Percentiles rank a stretch among this genome's conserved stretches.
phyloP scores from a whole-genome alignment of 2,329 filamentous ascomycete species.

The Juglanconis juglandina region DNA sequence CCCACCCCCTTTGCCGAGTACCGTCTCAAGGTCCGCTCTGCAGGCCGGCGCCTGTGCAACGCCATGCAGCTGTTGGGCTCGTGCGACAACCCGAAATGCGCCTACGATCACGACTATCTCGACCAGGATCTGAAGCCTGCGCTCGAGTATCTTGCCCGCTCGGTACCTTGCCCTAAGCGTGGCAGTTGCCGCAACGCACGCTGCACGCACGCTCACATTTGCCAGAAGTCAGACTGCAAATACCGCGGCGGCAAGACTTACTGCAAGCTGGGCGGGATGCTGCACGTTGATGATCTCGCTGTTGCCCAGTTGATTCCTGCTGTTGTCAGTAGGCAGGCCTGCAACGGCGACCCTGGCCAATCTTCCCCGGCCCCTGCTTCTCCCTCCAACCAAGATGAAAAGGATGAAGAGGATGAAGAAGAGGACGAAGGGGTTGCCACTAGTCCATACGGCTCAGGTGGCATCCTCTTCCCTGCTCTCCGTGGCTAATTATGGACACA shows the following conservation, averaged over 20 bases:
- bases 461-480: neutral
- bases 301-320: conserved; percentile 8
- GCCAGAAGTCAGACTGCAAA: conserved; percentile 29
- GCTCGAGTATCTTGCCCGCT: conserved; percentile 27
- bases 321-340: neutral
- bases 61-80: conserved; percentile 9
- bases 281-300: conserved; percentile 23
- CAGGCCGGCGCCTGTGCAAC: conserved; percentile 20
- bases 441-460: neutral
- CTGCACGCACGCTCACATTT: conserved; percentile 30
- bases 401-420: neutral
- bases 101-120: conserved; percentile 28
- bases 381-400: neutral
- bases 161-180: conserved; percentile 27
- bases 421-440: too few species aligned
- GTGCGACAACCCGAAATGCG: conserved; percentile 27
- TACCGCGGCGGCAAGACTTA: conserved; percentile 28
- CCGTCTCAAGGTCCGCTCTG: conserved; percentile 24
- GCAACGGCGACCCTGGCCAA: neutral
- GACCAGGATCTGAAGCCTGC: conserved; percentile 24
- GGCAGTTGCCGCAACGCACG: conserved; percentile 24
- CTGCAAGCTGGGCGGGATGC: conserved; percentile 24
- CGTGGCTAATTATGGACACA: neutral
- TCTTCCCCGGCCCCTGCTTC: neutral
- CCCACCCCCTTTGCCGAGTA: conserved; percentile 17